phyloP scores from a whole-genome alignment of 495 filamentous ascomycete genomes.

The Letharia columbiana region DNA sequence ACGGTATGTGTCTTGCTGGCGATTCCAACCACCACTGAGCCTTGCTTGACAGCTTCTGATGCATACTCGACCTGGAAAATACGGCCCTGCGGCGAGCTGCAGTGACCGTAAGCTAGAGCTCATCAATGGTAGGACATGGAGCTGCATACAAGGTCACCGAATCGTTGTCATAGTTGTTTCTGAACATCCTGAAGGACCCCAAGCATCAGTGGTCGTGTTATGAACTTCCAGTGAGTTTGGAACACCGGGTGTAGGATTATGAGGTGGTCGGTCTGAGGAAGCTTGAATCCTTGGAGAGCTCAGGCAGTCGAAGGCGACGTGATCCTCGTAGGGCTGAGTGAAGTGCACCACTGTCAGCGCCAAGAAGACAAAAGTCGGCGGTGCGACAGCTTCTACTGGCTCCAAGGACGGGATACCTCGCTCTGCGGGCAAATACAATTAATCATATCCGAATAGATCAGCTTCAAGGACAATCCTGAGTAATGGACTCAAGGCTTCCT shows the following conservation, averaged over 20 bases:
- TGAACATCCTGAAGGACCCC: conserved; percentile 63
- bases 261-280: not conserved
- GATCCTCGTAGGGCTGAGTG: conserved; percentile 16
- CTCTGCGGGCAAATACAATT: not conserved
- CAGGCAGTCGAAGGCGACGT: conserved; percentile 20
- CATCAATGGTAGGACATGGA: conserved; percentile 19
- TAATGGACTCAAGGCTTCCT: not conserved
- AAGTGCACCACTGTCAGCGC: conserved; percentile 9
- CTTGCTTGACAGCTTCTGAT: conserved; percentile 96
- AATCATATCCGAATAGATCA: too few relatives aligned
- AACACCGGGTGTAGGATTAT: too few relatives aligned
- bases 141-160: conserved; percentile 89
- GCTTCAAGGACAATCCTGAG: not conserved
- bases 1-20: conserved; percentile 97
- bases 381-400: not conserved
- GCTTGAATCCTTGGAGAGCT: conserved; percentile 6
- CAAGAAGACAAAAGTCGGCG: not conserved
- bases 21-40: conserved; percentile 92
- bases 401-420: not conserved
- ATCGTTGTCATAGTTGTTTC: conserved; percentile 99
- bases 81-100: conserved; percentile 93
- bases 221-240: not conserved
- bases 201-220: not conserved
- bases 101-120: conserved; percentile 22
- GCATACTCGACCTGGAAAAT: conserved; percentile 99